These are phyloP conservation scores for Saururus chinensis DNA, from an alignment of 164 flowering plant genomes.

Conservation along the genomic window DNA sequence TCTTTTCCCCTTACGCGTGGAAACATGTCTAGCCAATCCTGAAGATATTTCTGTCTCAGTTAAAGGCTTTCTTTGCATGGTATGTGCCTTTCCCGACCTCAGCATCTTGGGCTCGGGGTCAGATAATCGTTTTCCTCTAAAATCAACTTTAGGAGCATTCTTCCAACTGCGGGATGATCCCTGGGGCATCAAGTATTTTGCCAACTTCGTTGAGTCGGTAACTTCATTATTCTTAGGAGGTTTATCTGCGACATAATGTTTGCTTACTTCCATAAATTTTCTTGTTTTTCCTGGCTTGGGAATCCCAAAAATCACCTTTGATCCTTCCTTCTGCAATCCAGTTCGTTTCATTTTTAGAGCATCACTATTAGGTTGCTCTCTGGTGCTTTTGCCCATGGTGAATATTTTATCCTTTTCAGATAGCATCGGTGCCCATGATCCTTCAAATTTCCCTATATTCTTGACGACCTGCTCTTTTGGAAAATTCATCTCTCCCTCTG, in stretches of 20 bases:
- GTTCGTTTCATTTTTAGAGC: constrained; percentile 37
- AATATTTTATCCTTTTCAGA: constrained; percentile 50
- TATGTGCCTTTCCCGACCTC: constrained; percentile 39
- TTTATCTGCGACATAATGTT: constrained; percentile 57
- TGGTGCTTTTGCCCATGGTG: constrained; percentile 45
- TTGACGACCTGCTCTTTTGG: constrained; percentile 15
- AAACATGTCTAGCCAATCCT: constrained; percentile 16
- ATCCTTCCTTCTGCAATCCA: constrained; percentile 69
- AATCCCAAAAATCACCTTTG: constrained; percentile 73
- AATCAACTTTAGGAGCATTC: constrained; percentile 35
- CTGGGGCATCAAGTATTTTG: constrained; percentile 55
- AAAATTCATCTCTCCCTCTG: constrained; percentile 31
- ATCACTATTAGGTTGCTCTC: constrained; percentile 35
- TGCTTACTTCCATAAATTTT: constrained; percentile 98
- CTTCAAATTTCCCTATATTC: constrained; percentile 33
- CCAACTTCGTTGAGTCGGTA: constrained; percentile 40
- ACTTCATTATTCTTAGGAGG: constrained; percentile 25
- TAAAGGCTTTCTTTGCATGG: constrained; percentile 23
- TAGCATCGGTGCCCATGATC: constrained; percentile 27
- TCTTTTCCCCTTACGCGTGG: constrained; percentile 18
- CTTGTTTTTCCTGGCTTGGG: constrained; percentile 96
- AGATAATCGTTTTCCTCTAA: constrained; percentile 43
- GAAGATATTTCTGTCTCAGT: constrained; percentile 27
- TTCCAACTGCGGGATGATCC: constrained; percentile 51
- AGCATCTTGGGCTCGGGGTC: constrained; percentile 40